A percentile compares a stretch with the other conserved stretches of the same genome.
Evolutionary conservation across 371 early-diverging fungal genomes (phyloP).

Genomic region (Rhizopus delemar): DNA sequence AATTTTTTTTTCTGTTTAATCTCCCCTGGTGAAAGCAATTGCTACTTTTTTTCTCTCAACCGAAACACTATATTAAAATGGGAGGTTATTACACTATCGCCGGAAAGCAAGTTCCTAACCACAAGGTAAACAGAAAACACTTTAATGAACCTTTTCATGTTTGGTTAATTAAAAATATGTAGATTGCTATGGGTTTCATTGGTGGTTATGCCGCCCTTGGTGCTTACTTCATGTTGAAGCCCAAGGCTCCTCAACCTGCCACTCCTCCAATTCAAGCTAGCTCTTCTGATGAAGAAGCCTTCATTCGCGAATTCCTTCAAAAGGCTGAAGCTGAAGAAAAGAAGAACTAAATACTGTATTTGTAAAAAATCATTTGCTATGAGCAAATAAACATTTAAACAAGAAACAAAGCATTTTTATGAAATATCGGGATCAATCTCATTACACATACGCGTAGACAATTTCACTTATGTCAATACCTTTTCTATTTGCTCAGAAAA

Average conservation of each 20-base stretch:
- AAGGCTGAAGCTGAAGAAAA: constrained; percentile 64
- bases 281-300: constrained; percentile 67
- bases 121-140: constrained; percentile 34
- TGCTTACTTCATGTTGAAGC: constrained; percentile 44
- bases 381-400: too few species aligned
- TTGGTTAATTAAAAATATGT: too few species aligned
- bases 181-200: constrained; percentile 56
- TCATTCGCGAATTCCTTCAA: constrained; percentile 69
- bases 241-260: constrained; percentile 47
- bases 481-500: too few species aligned
- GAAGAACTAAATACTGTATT: constrained; percentile 17
- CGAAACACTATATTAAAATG: constrained; percentile 24
- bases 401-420: too few species aligned
- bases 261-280: constrained; percentile 70
- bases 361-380: too few species aligned
- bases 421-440: too few species aligned
- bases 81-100: constrained; percentile 57
- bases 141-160: background rate
- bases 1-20: too few species aligned
- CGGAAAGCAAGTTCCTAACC: constrained; percentile 50
- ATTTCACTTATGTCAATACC: too few species aligned
- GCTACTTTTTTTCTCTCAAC: background rate
- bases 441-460: too few species aligned
- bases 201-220: constrained; percentile 46
- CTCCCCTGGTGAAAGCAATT: constrained; percentile 3